Percentiles rank a stretch among this genome's conserved stretches.
phyloP scores from a whole-genome alignment of 495 filamentous ascomycete genomes.

The Pseudomonodictys pantanalensis region DNA sequence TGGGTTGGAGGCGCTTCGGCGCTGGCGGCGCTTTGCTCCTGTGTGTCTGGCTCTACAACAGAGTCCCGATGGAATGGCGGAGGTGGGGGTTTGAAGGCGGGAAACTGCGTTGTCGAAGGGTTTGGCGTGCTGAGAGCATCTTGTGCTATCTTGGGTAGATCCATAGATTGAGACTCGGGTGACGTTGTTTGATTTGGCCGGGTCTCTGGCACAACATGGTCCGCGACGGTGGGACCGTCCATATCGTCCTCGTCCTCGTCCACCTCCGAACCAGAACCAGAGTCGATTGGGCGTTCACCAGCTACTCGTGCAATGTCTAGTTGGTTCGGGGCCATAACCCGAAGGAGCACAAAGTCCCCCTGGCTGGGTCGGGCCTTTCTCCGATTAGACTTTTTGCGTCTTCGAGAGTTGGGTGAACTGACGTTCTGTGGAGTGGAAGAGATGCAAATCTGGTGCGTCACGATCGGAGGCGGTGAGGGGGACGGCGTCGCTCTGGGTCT shows the following conservation, averaged over 20 bases:
- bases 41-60: slow-evolving; percentile 18
- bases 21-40: neutral
- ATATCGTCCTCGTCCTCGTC: slow-evolving; percentile 38
- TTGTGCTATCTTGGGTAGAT: slow-evolving; percentile 21
- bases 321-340: slow-evolving; percentile 34
- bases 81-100: slow-evolving; percentile 7
- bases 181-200: neutral
- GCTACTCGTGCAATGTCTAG: slow-evolving; percentile 36
- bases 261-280: slow-evolving; percentile 30
- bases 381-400: slow-evolving; percentile 35
- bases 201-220: slow-evolving; percentile 5
- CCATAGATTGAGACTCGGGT: neutral
- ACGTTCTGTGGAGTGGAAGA: slow-evolving; percentile 27
- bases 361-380: slow-evolving; percentile 36
- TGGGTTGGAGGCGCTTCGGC: slow-evolving; percentile 17
- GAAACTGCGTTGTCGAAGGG: neutral
- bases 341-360: slow-evolving; percentile 37
- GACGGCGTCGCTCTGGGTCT: slow-evolving; percentile 33
- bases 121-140: slow-evolving; percentile 16
- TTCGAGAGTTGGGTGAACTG: slow-evolving; percentile 31
- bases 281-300: slow-evolving; percentile 32
- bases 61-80: slow-evolving; percentile 23
- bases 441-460: slow-evolving; percentile 13
- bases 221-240: slow-evolving; percentile 18
- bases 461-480: slow-evolving; percentile 33